Evolutionary conservation across 768 basidiomycete species (phyloP).

Genomic region (Crucibulum laeve): DNA sequence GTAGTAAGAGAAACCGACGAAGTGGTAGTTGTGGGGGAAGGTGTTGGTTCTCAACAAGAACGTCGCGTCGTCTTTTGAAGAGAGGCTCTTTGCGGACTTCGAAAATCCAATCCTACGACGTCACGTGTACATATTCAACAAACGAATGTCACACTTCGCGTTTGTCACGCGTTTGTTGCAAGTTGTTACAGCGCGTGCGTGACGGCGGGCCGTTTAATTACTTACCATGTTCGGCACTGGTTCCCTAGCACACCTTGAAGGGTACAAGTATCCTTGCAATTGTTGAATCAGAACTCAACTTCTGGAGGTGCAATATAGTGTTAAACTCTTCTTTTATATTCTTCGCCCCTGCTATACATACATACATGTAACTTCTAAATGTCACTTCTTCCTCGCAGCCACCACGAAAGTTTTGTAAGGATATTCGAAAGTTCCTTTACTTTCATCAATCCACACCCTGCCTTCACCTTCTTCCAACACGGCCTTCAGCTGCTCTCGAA

Average conservation of each 20-base stretch:
- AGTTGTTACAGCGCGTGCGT: neutral
- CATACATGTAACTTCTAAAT: neutral
- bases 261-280: too few relatives aligned
- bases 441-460: slow-evolving; percentile 72
- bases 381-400: slow-evolving; percentile 30
- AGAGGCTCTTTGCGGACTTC: slow-evolving; percentile 31
- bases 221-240: too few relatives aligned
- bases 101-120: slow-evolving; percentile 25
- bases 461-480: slow-evolving; percentile 60
- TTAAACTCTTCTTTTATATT: neutral
- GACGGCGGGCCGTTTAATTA: too few relatives aligned
- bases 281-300: too few relatives aligned
- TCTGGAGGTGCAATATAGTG: neutral
- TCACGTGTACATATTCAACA: slow-evolving; percentile 5
- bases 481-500: slow-evolving; percentile 44
- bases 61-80: slow-evolving; percentile 18
- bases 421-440: slow-evolving; percentile 71
- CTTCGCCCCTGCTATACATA: too few relatives aligned
- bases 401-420: slow-evolving; percentile 71
- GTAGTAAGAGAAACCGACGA: neutral
- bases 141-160: neutral
- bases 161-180: slow-evolving; percentile 2
- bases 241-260: too few relatives aligned
- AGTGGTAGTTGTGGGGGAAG: slow-evolving; percentile 11
- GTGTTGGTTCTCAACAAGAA: slow-evolving; percentile 15